Conservation (phyloP, 75 land plant species). For the Ceratopteris richardii region DNA sequence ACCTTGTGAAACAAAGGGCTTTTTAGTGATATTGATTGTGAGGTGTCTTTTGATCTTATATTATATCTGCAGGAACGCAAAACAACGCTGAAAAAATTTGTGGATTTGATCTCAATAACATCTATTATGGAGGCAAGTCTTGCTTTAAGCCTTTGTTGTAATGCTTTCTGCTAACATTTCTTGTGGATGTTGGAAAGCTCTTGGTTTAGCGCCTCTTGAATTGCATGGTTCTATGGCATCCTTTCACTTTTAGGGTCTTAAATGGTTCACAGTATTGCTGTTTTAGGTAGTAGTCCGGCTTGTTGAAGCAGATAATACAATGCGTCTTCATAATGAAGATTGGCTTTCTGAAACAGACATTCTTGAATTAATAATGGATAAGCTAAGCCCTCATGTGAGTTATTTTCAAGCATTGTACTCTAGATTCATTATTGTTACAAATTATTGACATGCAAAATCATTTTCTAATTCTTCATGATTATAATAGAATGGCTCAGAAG, state of each 20-base stretch:
- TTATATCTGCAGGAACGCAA: conserved; percentile 48
- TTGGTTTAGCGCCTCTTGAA: too few relatives aligned
- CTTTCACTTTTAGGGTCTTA: too few relatives aligned
- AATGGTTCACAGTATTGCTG: too few relatives aligned
- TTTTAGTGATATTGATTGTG: neutral
- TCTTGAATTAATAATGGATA: conserved; percentile 93
- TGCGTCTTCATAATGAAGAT: conserved; percentile 56
- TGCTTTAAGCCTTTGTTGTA: neutral
- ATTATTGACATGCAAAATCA: too few relatives aligned
- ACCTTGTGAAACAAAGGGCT: neutral
- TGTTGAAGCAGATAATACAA: conserved; percentile 86
- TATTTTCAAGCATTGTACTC: too few relatives aligned
- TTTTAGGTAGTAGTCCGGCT: conserved; percentile 75
- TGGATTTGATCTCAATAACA: conserved; percentile 91
- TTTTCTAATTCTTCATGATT: neutral
- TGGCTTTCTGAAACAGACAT: conserved; percentile 84
- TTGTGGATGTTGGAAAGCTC: too few relatives aligned
- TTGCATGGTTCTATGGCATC: too few relatives aligned
- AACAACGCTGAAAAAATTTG: conserved; percentile 56
- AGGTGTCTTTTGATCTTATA: neutral
- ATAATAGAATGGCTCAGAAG: conserved; percentile 70
- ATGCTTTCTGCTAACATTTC: too few relatives aligned
- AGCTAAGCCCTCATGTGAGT: conserved; percentile 83
- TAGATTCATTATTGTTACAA: too few relatives aligned
- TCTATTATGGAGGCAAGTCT: conserved; percentile 89